Conservation (phyloP, 495 filamentous ascomycete species). For the Penicillium herquei region DNA sequence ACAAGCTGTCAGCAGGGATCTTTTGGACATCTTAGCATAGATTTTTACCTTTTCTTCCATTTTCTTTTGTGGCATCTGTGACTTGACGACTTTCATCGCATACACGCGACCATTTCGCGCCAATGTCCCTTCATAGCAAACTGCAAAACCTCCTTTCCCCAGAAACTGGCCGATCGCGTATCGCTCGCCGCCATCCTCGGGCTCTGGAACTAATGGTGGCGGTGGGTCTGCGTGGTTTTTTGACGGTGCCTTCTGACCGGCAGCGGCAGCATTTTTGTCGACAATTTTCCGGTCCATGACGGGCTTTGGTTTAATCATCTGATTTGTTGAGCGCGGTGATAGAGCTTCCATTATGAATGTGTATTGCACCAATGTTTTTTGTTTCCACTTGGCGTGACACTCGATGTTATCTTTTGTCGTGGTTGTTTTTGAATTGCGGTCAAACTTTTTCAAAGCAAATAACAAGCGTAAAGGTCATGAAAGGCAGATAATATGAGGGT, state of each 20-base stretch:
- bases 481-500: constrained; percentile 14
- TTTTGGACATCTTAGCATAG: neutral
- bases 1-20: constrained; percentile 29
- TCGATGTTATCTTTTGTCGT: constrained; percentile 19
- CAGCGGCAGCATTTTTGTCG: constrained; percentile 55
- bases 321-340: constrained; percentile 69
- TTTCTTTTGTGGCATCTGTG: constrained; percentile 80
- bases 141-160: constrained; percentile 93
- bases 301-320: constrained; percentile 45
- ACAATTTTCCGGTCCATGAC: constrained; percentile 46
- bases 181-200: constrained; percentile 66
- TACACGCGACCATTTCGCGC: constrained; percentile 62
- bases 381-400: constrained; percentile 2
- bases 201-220: constrained; percentile 74
- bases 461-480: constrained; percentile 21
- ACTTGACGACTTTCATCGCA: constrained; percentile 88
- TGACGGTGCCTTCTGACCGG: constrained; percentile 38
- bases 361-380: neutral
- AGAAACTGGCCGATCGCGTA: constrained; percentile 83
- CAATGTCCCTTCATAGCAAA: constrained; percentile 78
- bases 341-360: constrained; percentile 61
- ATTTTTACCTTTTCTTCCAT: constrained; percentile 79
- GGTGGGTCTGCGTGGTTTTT: constrained; percentile 72
- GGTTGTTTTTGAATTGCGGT: constrained; percentile 8
- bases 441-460: constrained; percentile 17